Percentiles rank a stretch among this genome's conserved stretches.
Conservation (phyloP, 495 filamentous ascomycete species). For the Beverwykella pulmonaria region DNA sequence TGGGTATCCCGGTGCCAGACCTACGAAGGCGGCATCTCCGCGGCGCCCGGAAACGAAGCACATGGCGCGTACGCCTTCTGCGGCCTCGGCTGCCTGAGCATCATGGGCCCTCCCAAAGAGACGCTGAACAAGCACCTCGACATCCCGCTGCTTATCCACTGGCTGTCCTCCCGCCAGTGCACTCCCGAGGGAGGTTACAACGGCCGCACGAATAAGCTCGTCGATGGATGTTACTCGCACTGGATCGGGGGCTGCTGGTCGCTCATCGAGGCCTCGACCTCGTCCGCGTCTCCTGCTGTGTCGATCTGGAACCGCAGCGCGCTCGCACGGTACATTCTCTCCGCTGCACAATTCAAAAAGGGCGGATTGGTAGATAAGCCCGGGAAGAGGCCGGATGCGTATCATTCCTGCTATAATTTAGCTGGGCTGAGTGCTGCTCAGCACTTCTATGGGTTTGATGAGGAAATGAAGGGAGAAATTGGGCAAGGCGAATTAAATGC, state of each 20-base stretch:
- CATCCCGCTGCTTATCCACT: constrained; percentile 73
- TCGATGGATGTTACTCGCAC: constrained; percentile 96
- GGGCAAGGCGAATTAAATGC: constrained; percentile 50
- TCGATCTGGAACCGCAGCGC: constrained; percentile 80
- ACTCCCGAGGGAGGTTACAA: constrained; percentile 88
- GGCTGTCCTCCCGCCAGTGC: constrained; percentile 88
- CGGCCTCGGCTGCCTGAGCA: constrained; percentile 80
- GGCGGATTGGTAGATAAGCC: constrained; percentile 95
- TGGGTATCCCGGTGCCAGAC: constrained; percentile 86
- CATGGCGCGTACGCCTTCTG: constrained; percentile 98
- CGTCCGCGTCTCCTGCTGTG: constrained; percentile 35
- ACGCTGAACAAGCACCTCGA: constrained; percentile 76
- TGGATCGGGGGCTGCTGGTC: constrained; percentile 97
- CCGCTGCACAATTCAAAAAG: constrained; percentile 75
- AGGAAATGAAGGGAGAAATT: constrained; percentile 47
- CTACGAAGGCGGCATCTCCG: constrained; percentile 89
- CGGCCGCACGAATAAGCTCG: constrained; percentile 95
- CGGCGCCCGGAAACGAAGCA: constrained; percentile 79
- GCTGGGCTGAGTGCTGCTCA: constrained; percentile 82
- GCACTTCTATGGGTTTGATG: constrained; percentile 67
- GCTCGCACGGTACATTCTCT: constrained; percentile 82
- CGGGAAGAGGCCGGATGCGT: constrained; percentile 82
- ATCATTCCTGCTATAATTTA: constrained; percentile 90
- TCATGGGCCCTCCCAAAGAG: constrained; percentile 74
- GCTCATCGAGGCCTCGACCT: constrained; percentile 76